Percentiles rank a stretch among this genome's conserved stretches.
phyloP scores from a whole-genome alignment of 129 eudicot species.

The Artemisia argyi region DNA sequence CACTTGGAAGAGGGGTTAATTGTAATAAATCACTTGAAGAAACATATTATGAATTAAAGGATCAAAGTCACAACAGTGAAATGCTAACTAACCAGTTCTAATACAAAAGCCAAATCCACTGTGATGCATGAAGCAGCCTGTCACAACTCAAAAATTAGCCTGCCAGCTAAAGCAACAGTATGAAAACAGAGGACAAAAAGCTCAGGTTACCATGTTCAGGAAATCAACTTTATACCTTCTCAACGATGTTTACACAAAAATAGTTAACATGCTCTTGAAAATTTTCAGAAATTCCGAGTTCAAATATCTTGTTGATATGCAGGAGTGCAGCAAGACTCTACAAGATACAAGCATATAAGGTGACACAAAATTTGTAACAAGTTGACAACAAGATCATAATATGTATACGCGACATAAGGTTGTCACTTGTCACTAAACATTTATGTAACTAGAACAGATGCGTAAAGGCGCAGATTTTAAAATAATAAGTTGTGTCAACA shows the following conservation, averaged over 20 bases:
- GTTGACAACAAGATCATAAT: slow-evolving; percentile 14
- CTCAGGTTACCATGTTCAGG: slow-evolving; percentile 1
- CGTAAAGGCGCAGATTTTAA: not conserved
- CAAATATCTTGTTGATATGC: slow-evolving; percentile 46
- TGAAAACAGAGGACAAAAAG: slow-evolving; percentile 23
- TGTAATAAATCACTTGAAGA: slow-evolving; percentile 16
- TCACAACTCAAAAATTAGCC: slow-evolving; percentile 23
- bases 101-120: slow-evolving; percentile 71
- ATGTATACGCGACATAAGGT: slow-evolving; percentile 15
- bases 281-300: slow-evolving; percentile 16
- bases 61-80: not conserved
- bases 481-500: slow-evolving; percentile 6
- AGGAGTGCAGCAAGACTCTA: slow-evolving; percentile 81
- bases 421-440: slow-evolving; percentile 19
- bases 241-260: slow-evolving; percentile 2
- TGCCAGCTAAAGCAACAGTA: slow-evolving; percentile 12
- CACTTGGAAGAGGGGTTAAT: slow-evolving; percentile 6
- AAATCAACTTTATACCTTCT: slow-evolving; percentile 15
- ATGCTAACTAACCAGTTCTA: slow-evolving; percentile 67
- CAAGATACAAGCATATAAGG: slow-evolving; percentile 19
- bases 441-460: slow-evolving; percentile 14
- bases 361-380: slow-evolving; percentile 7
- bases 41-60: slow-evolving; percentile 12
- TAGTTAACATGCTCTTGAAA: slow-evolving; percentile 14
- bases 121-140: slow-evolving; percentile 80